A percentile compares a stretch with the other conserved stretches of the same genome.
Conservation (phyloP, 2,329 filamentous ascomycete genomes). For the Sporothrix dimorphospora region DNA sequence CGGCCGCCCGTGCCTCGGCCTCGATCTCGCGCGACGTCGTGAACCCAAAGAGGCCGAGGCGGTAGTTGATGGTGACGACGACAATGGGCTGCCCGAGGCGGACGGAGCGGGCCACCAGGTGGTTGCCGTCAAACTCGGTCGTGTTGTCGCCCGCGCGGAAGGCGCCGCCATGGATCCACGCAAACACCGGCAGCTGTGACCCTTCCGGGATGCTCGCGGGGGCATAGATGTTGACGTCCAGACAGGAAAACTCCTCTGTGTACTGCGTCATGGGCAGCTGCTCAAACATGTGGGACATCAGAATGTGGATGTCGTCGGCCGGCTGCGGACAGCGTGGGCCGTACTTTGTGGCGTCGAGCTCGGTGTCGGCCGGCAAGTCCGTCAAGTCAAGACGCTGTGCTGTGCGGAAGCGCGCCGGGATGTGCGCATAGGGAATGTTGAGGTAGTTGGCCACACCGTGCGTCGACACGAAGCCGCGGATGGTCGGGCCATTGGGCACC, state of each 20-base stretch:
- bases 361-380: neutral
- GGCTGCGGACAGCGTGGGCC: conserved; percentile 31
- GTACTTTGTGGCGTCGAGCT: conserved; percentile 24
- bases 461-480: conserved; percentile 27
- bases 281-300: conserved; percentile 29
- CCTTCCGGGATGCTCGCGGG: neutral
- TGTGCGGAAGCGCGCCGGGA: conserved; percentile 29
- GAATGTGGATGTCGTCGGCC: conserved; percentile 16
- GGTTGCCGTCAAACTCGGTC: conserved; percentile 31
- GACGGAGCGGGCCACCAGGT: conserved; percentile 32
- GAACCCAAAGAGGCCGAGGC: conserved; percentile 35
- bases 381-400: conserved; percentile 10
- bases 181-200: conserved; percentile 25
- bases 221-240: conserved; percentile 25
- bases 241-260: conserved; percentile 26
- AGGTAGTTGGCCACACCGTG: conserved; percentile 31
- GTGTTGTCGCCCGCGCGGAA: conserved; percentile 27
- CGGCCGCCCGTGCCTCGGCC: conserved; percentile 13
- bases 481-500: neutral
- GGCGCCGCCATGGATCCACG: conserved; percentile 31
- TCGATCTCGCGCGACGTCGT: conserved; percentile 31
- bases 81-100: conserved; percentile 37
- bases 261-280: conserved; percentile 23
- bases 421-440: conserved; percentile 23
- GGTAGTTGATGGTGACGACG: conserved; percentile 39